Conservation (phyloP, 805 yeast species). For the Teunomyces aglyptinius region DNA sequence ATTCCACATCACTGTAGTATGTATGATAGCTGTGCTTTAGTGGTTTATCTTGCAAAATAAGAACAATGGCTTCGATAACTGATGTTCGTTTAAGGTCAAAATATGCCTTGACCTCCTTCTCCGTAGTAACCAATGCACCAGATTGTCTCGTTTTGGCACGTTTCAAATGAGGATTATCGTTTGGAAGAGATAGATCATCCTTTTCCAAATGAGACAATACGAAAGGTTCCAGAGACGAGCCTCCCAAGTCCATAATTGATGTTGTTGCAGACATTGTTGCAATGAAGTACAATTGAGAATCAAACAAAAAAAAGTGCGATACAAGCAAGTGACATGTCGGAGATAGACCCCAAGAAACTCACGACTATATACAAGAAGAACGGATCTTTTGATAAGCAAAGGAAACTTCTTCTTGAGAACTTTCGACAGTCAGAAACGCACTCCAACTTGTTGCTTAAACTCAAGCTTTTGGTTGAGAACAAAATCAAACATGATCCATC, state of each 20-base stretch:
- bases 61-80: slow-evolving; percentile 15
- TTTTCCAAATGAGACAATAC: slow-evolving; percentile 1
- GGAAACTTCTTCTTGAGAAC: slow-evolving; percentile 42
- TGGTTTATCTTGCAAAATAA: slow-evolving; percentile 15
- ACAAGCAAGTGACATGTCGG: slow-evolving; percentile 3
- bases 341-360: slow-evolving; percentile 36
- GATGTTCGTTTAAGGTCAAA: slow-evolving; percentile 7
- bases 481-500: slow-evolving; percentile 49
- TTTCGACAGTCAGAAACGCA: slow-evolving; percentile 43
- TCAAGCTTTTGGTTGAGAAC: slow-evolving; percentile 43
- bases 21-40: slow-evolving; percentile 20
- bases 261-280: background rate
- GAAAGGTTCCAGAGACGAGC: background rate
- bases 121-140: background rate
- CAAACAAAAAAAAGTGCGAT: background rate
- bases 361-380: slow-evolving; percentile 44
- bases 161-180: background rate
- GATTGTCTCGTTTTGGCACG: background rate
- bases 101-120: slow-evolving; percentile 1
- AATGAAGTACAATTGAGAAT: background rate
- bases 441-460: slow-evolving; percentile 36
- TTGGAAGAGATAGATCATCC: background rate
- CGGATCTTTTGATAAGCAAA: slow-evolving; percentile 48
- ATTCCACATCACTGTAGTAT: slow-evolving; percentile 29
- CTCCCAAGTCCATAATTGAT: slow-evolving; percentile 1